phyloP scores from a whole-genome alignment of 768 basidiomycete genomes.

The Calocybe indica region DNA sequence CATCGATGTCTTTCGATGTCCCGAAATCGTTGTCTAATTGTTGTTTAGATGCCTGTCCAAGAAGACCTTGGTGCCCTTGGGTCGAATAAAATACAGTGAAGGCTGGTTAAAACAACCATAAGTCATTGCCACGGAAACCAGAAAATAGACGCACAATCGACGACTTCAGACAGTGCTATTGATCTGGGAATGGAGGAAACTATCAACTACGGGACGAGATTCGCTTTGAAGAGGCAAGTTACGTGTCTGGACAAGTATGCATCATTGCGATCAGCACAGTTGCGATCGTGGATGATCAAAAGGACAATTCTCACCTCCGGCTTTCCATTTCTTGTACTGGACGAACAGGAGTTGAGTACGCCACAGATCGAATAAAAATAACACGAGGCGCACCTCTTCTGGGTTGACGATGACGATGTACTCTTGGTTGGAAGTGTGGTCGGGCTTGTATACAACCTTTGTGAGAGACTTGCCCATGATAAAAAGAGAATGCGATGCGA shows the following conservation, averaged over 20 bases:
- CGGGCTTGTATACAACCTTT: constrained; percentile 79
- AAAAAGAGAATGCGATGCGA: constrained; percentile 10
- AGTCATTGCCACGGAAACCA: not conserved
- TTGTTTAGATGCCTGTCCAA: constrained; percentile 74
- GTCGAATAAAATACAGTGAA: constrained; percentile 65
- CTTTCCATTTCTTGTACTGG: constrained; percentile 76
- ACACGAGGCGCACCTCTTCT: constrained; percentile 43
- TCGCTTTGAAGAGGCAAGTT: constrained; percentile 21
- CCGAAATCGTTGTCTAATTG: constrained; percentile 73
- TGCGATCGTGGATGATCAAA: not conserved
- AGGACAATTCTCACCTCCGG: constrained; percentile 52
- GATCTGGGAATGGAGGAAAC: constrained; percentile 35
- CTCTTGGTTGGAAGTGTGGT: constrained; percentile 65
- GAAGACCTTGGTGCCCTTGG: constrained; percentile 75
- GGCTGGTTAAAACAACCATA: constrained; percentile 31
- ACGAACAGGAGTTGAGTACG: constrained; percentile 7
- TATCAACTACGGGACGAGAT: not conserved
- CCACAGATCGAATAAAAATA: constrained; percentile 2
- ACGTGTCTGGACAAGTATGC: constrained; percentile 52
- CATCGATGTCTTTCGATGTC: constrained; percentile 58
- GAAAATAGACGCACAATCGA: constrained; percentile 58
- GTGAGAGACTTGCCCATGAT: constrained; percentile 45
- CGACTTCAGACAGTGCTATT: constrained; percentile 66
- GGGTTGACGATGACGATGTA: constrained; percentile 65
- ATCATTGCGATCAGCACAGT: not conserved